Percentiles rank a stretch among this genome's conserved stretches.
Conservation (phyloP, 1,284 basidiomycete species). For the Malassezia yamatoensis region DNA sequence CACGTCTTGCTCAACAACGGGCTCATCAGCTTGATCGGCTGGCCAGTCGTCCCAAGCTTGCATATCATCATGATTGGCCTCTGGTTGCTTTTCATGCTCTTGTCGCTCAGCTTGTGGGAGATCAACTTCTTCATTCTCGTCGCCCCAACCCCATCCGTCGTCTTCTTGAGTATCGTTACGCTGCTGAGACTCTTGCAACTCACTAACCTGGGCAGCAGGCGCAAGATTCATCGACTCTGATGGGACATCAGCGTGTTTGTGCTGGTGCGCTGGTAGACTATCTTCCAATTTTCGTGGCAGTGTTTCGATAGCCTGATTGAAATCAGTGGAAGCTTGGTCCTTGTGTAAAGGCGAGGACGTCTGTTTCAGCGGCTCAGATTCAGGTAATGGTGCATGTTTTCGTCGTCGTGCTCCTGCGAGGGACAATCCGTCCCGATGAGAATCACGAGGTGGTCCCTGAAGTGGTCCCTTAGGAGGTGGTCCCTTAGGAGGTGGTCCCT, state of each 20-base stretch:
- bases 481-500: too few species aligned
- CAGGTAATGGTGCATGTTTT: background rate
- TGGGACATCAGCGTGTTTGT: background rate
- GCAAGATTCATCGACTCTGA: background rate
- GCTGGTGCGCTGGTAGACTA: background rate
- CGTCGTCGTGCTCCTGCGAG: too few species aligned
- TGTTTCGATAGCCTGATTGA: too few species aligned
- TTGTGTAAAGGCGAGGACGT: background rate
- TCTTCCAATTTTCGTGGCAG: background rate
- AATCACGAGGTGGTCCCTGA: too few species aligned
- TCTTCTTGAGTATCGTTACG: background rate
- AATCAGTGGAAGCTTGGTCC: too few species aligned
- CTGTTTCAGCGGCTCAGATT: background rate
- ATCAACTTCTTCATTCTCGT: background rate
- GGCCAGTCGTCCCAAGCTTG: slow-evolving; percentile 2
- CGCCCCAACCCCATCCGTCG: slow-evolving; percentile 3
- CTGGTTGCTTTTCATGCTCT: background rate
- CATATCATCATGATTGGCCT: background rate
- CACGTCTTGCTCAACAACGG: too few species aligned
- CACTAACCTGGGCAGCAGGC: background rate
- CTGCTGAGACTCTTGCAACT: background rate
- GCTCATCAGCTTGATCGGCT: background rate
- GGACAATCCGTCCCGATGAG: too few species aligned
- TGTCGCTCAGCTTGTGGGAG: background rate
- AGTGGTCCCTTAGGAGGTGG: too few species aligned